Conservation (phyloP, 331 rosid genomes). For the Pyracantha coccinea region DNA sequence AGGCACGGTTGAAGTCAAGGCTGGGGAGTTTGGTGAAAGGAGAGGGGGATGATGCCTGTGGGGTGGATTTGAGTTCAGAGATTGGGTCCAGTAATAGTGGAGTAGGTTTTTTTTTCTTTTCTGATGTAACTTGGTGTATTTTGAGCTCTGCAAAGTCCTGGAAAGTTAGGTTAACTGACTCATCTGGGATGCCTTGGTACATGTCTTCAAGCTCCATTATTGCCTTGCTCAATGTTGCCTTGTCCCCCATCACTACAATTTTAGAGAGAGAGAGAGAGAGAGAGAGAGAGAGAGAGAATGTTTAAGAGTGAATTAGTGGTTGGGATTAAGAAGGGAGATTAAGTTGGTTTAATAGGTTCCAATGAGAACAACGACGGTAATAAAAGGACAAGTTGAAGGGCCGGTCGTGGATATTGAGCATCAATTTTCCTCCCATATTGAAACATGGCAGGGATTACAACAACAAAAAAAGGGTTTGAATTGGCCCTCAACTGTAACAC, state of each 20-base stretch:
- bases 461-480: neutral
- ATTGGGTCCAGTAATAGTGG: constrained; percentile 7
- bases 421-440: neutral
- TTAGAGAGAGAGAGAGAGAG: neutral
- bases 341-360: neutral
- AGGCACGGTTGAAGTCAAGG: constrained; percentile 50
- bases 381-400: constrained; percentile 28
- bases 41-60: neutral
- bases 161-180: constrained; percentile 76
- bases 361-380: constrained; percentile 15
- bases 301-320: neutral
- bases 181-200: constrained; percentile 78
- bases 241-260: constrained; percentile 27
- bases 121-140: neutral
- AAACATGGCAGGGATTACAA: neutral
- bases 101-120: constrained; percentile 3
- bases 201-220: constrained; percentile 65
- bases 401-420: constrained; percentile 28
- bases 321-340: neutral
- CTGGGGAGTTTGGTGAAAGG: constrained; percentile 40
- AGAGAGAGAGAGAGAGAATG: neutral
- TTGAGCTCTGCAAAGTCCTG: constrained; percentile 47
- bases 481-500: neutral
- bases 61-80: constrained; percentile 15
- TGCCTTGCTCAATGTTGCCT: constrained; percentile 38